Base-by-base conservation (phyloP, 129 eudicot genomes). In the Centaurea solstitialis region DNA sequence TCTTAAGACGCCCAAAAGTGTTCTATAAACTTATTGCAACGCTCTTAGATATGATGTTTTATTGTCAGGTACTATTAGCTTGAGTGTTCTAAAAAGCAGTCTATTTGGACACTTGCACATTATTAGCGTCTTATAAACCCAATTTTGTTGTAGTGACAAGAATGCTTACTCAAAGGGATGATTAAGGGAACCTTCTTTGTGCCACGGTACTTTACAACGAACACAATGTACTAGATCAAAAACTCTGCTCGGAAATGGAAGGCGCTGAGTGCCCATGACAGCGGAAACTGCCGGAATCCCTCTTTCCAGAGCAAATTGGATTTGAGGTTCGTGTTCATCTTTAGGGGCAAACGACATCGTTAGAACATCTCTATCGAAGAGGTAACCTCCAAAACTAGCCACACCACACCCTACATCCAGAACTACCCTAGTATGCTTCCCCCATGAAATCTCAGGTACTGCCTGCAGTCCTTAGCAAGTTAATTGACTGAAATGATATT, bases 201-300 rank as follows among this genome's bases (percentile, higher is more conserved):
- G 97, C 97, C 97, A 93, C 35, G 97, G 97, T 66, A 93, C 97
- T 83, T 87, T 85, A 79, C 97, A 91, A 73, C 90, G 93, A 24
- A 91, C 93, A 72, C 98, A 93, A 79, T 93, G 97, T 59, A 93
- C 93, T 7, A 89, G 69, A 77, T 93, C 98, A 76, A 91, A 93
- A 15, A 87, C 93, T 61, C 86, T 68, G 74, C 93, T 76, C 1
- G 97, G 95, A 83, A 91, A 91, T 13, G 89, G 91, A 76, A 93
- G 88, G 66, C 97, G 86, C 76, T 88, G 89, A 74, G 90, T 71
- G 64, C 92, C 97, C 89, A 93, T 88, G 20, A 87, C 89, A 10
- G 92, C 91, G 73, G 93, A 90, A 30, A 93, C 88, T 43, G 97
- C 94, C 9, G 97, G 97, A 50, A 93, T 89, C 15, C 98, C 98